Base-by-base conservation (phyloP, 1,139 yeast genomes). In the Yamadazyma dushanensis region DNA sequence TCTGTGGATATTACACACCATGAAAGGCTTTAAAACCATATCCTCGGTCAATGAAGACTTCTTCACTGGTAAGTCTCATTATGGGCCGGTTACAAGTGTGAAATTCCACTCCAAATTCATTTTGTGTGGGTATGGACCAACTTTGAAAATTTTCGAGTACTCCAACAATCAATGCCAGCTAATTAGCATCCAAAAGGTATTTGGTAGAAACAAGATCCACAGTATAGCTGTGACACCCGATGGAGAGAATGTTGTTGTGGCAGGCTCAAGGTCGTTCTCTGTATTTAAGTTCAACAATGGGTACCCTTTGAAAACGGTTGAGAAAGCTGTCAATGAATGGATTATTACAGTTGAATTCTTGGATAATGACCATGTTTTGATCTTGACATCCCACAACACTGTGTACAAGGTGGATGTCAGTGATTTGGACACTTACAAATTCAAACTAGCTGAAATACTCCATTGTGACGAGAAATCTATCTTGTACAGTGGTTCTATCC, bases 361-460 rank as follows among this genome's bases (percentile, higher is more conserved):
- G 17, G 58, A 66, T 33, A 60, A 59, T 0, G 44, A 55, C 3
- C 54, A 62, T 2, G 49, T 75, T 0, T 76, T 76, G 46, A 51
- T 87, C 16, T 68, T 89, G 38, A 87, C 90, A 0, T 87, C 97
- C 2, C 97, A 90, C 55, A 90, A 92, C 54, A 73, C 76, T 26
- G 76, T 92, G 2, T 59, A 80, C 29, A 57, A 70, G 17, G 54
- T 81, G 4, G 74, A 75, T 35, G 36, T 73, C 6, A 15, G 47
- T 1, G 38, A 35, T 11, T 13, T 21, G 25, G 35, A 30, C 2
- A 29, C 40, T 3, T 30, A 36, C 4, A 43, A 47, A 41, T 31
- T 50, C 54, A 20, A 44, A 51, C 5, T 81, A 0, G 40, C 59
- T 1, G 63, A 65, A 8, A 71, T 68, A 16, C 66, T 69, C 22